Evolutionary conservation across 805 yeast genomes (phyloP), one percentile per base, ranked within the genome.

Genomic region (Lipomyces kockii): DNA sequence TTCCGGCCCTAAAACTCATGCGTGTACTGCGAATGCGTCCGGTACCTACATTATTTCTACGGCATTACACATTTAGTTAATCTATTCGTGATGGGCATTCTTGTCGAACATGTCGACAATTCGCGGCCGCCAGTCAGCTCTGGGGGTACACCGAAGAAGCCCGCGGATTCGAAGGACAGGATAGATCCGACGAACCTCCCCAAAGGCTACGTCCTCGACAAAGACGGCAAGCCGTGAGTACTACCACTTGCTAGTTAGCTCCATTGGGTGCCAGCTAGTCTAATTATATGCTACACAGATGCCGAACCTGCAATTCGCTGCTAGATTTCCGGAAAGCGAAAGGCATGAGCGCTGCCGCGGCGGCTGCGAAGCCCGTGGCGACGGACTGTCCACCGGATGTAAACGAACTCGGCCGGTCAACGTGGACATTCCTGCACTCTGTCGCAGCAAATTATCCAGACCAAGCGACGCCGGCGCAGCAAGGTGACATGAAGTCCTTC

Each of bases 361-460:
- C 78, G 2, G 73, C 74, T 5, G 63, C 67, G 25, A 62, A 35
- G 58, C 69, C 78, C 0, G 63, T 73, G 8, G 73, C 77, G 12
- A 66, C 75, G 62, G 88, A 85, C 35, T 87, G 89, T 70, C 99
- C 99, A 0, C 93, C 98, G 0, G 98, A 93, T 79, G 94, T 90
- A 2, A 88, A 83, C 62, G 82, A 83, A 68, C 78, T 95, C 4
- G 99, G 99, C 0, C 82, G 87, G 59, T 87, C 97, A 0, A 87
- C 97, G 2, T 95, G 99, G 99, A 91, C 97, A 0, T 84, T 94
- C 53, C 80, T 95, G 43, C 99, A 95, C 75, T 84, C 97, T 0
- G 84, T 94, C 62, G 97, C 97, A 0, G 97, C 98, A 0, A 85
- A 85, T 20, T 95, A 92, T 75, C 98, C 99, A 0, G 87, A 83